Evolutionary conservation across 192 early-diverging fungal genomes (phyloP), one percentile per base, ranked within the genome.

Genomic region (Coemansia sp.): DNA sequence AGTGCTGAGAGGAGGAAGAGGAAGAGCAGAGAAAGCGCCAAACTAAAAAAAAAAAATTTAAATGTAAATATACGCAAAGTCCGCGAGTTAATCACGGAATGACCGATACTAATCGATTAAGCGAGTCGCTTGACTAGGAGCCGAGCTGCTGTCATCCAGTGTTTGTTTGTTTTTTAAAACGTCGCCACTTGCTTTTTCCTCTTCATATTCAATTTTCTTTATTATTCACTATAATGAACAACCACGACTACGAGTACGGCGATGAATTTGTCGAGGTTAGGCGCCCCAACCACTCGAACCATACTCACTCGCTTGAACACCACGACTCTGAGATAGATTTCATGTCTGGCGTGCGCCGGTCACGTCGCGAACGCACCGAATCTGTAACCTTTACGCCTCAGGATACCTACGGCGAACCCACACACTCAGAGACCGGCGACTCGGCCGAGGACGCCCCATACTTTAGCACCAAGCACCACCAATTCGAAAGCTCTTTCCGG

Each of bases 401-500:
- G 21, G 72, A 60, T 61, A 65, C 67, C 14, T 70, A 67, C 50
- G 74, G 74, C 39, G 65, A 64, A 19, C 66, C 75, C 13, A 69
- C 79, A 16, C 73, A 76, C 30, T 82, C 79, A 2, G 74, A 76
- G 47, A 58, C 62, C 49, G 74, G 69, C 32, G 69, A 81, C 47
- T 76, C 79, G 9, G 66, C 35, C 40, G 79, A 76, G 14, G 75
- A 76, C 4, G 53, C 35, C 13, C 44, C 71, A 21, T 71, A 82
- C 68, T 76, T 76, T 61, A 76, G 68, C 68, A 77, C 64, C 58
- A 77, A 77, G 28, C 58, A 73, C 62, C 74, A 74, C 38, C 66
- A 74, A 47, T 82, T 82, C 37, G 74, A 82, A 47, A 76, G 74
- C 68, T 82, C 79, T 0, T 82, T 82, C 53, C 74, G 74, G 40